These are phyloP conservation scores for Wickerhamiella nectarea DNA, from an alignment of 805 yeast species.

Conservation along the genomic window DNA sequence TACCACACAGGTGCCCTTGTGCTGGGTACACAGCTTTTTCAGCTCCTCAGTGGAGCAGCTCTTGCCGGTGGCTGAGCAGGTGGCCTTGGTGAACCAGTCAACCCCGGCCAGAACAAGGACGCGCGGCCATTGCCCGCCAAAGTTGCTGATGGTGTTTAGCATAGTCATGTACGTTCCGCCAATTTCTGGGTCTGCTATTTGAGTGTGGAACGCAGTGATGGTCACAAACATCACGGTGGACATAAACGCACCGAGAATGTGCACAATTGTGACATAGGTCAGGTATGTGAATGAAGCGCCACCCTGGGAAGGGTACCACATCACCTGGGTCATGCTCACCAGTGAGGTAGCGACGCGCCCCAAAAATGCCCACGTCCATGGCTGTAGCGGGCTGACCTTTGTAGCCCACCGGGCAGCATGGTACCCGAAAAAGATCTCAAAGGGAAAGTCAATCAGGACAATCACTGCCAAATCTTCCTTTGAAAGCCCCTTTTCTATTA, in stretches of 20 bases:
- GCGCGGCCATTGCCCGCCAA: conserved; percentile 98
- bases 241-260: conserved; percentile 80
- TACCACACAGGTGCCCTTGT: conserved; percentile 43
- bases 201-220: conserved; percentile 86
- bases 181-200: conserved; percentile 85
- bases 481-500: conserved; percentile 80
- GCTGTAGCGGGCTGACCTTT: conserved; percentile 51
- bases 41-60: conserved; percentile 29
- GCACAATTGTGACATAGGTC: conserved; percentile 62
- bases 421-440: conserved; percentile 88
- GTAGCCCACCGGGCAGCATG: conserved; percentile 92
- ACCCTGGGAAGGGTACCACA: conserved; percentile 48
- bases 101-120: conserved; percentile 66
- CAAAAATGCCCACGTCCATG: conserved; percentile 80
- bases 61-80: conserved; percentile 32
- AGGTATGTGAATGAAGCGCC: conserved; percentile 42
- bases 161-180: conserved; percentile 99
- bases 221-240: conserved; percentile 91
- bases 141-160: conserved; percentile 75
- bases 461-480: conserved; percentile 90
- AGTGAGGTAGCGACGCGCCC: conserved; percentile 69
- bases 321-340: conserved; percentile 60
- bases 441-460: conserved; percentile 88
- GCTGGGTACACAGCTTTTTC: conserved; percentile 37
- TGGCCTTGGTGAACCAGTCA: conserved; percentile 57